These are phyloP conservation scores for Pleurozium schreberi DNA, from an alignment of 225 moss, liverwort and hornwort genomes.

Conservation along the genomic window DNA sequence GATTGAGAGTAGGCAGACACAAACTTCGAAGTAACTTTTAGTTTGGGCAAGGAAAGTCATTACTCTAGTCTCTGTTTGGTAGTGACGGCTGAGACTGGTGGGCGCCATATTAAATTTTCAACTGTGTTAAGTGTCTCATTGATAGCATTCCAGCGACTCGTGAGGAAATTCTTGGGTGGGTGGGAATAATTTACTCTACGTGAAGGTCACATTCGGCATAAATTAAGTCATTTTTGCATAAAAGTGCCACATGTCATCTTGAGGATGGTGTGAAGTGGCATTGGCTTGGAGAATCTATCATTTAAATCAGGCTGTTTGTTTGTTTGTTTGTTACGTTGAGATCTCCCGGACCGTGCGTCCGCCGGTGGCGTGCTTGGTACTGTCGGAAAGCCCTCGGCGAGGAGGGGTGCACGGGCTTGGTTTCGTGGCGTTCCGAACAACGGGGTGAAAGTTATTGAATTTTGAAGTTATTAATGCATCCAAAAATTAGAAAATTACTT, in stretches of 20 bases:
- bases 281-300: accelerated
- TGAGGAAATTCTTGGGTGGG: background rate
- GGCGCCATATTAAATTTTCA: background rate
- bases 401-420: too few relatives aligned
- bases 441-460: too few relatives aligned
- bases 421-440: too few relatives aligned
- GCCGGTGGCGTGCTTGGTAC: too few relatives aligned
- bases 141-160: background rate
- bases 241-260: background rate
- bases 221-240: too few relatives aligned
- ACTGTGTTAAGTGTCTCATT: background rate
- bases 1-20: background rate
- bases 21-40: too few relatives aligned
- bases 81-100: background rate
- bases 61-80: background rate
- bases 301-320: too few relatives aligned
- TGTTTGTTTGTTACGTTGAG: too few relatives aligned
- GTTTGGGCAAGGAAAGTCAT: background rate
- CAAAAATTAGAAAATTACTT: too few relatives aligned
- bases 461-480: too few relatives aligned
- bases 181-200: background rate
- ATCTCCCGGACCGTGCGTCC: too few relatives aligned
- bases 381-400: too few relatives aligned
- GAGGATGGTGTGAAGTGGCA: background rate
- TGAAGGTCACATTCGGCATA: background rate